phyloP scores from a whole-genome alignment of 495 filamentous ascomycete species.

The Xylaria telfairii region DNA sequence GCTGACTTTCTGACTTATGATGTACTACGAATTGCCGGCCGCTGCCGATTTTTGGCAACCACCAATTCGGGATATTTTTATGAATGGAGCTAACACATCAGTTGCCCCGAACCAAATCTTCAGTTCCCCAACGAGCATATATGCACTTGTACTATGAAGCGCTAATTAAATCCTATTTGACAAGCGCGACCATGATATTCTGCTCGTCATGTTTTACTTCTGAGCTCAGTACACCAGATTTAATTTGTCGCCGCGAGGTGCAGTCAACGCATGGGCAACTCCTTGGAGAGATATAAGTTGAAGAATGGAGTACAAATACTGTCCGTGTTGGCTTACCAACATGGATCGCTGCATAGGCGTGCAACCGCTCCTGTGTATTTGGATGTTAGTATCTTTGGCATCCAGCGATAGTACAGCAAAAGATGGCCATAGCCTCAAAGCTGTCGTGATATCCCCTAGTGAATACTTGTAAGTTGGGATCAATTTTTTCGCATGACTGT shows the following conservation, averaged over 20 bases:
- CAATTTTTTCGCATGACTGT: background rate
- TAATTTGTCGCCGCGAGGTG: background rate
- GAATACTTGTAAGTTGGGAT: slow-evolving; percentile 36
- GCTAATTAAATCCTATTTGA: background rate
- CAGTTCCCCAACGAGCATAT: background rate
- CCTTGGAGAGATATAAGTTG: background rate
- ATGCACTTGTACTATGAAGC: background rate
- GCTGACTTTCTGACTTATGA: background rate
- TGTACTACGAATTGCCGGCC: background rate
- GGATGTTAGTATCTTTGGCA: background rate
- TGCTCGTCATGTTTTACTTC: background rate
- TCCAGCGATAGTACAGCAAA: background rate
- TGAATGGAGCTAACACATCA: background rate
- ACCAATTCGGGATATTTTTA: background rate
- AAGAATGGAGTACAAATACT: background rate
- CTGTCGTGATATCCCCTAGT: slow-evolving; percentile 31
- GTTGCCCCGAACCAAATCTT: background rate
- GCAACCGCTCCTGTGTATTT: background rate
- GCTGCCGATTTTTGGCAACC: background rate
- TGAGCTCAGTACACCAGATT: background rate
- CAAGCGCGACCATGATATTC: background rate
- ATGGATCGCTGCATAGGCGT: background rate
- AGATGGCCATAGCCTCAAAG: background rate
- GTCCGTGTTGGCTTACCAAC: background rate
- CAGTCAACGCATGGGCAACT: background rate